Evolutionary conservation across 768 basidiomycete genomes (phyloP), one percentile per base, ranked within the genome.

Genomic region (Favolaschia claudopus): DNA sequence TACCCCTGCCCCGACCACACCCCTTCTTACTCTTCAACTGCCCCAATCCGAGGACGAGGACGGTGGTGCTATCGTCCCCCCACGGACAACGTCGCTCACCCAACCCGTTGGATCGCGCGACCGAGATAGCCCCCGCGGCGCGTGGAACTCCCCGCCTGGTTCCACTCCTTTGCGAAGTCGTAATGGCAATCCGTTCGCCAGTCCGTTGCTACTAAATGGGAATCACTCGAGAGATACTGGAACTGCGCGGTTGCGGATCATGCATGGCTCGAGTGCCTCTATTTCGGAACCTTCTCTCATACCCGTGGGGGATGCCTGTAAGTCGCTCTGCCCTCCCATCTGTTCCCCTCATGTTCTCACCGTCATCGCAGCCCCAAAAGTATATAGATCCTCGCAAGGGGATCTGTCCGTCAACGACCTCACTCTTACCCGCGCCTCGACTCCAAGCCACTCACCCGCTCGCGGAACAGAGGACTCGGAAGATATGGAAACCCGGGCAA

Each of bases 221-320:
- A 71, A 73, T 60, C 72, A 77, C 55, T 54, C 71, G 24, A 65
- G 77, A 27, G 80, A 80, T 46, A n/a, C n/a, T n/a, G n/a, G n/a
- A n/a, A n/a, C n/a, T n/a, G n/a, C n/a, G n/a, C n/a, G n/a, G n/a
- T 77, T 91, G 42, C 83, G 85, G 8, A 83, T 85, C n/a, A 82
- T 89, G 55, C 88, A 88, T 67, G 87, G 87, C 34, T 86, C 89
- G 33, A 85, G 83, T 6, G 90, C 91, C 43, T 92, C 89, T 44
- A 89, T 82, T 58, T 93, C 92, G 45, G 92, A 93, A 72, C 92
- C 92, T n/a, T 92, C 91, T 5, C 79, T 93, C 40, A 70, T 93
- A 46, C 80, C 87, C 22, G 73, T 68, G 28, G 76, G 76, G 33
- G 84, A 86, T 63, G 64, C 74, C 37, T 72, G 87, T 87, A 71